These are phyloP conservation scores for Eucalyptus decipiens DNA, from an alignment of 345 rosid genomes.

Conservation along the genomic window DNA sequence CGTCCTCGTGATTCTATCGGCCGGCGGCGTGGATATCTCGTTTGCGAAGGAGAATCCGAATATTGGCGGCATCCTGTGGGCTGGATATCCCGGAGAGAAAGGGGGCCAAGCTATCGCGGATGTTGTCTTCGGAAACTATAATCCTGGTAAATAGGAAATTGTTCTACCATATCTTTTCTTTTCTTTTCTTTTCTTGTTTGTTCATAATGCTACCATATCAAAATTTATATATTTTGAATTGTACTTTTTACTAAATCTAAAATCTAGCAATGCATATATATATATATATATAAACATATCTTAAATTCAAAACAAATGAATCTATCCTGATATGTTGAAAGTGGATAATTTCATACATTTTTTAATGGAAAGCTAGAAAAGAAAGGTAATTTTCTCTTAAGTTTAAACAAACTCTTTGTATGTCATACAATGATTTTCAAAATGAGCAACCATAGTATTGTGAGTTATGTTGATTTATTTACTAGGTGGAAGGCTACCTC, in stretches of 20 bases:
- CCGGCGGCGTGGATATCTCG: conserved; percentile 38
- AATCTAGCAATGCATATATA: background rate
- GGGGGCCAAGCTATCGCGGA: conserved; percentile 69
- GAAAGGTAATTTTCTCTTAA: no score
- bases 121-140: conserved; percentile 44
- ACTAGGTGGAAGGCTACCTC: conserved; percentile 48
- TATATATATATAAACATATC: background rate
- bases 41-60: conserved; percentile 22
- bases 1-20: conserved; percentile 53
- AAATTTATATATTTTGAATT: background rate
- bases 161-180: background rate
- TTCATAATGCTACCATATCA: background rate
- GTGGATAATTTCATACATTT: no score
- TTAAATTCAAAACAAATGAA: background rate
- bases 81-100: conserved; percentile 62
- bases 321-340: no score
- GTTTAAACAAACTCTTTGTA: no score
- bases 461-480: background rate
- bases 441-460: background rate
- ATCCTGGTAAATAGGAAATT: conserved; percentile 36
- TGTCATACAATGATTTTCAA: no score
- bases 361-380: no score
- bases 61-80: conserved; percentile 42
- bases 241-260: no score
- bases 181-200: no score